Conservation (phyloP, 768 basidiomycete genomes). For the Lentinus tigrinus region DNA sequence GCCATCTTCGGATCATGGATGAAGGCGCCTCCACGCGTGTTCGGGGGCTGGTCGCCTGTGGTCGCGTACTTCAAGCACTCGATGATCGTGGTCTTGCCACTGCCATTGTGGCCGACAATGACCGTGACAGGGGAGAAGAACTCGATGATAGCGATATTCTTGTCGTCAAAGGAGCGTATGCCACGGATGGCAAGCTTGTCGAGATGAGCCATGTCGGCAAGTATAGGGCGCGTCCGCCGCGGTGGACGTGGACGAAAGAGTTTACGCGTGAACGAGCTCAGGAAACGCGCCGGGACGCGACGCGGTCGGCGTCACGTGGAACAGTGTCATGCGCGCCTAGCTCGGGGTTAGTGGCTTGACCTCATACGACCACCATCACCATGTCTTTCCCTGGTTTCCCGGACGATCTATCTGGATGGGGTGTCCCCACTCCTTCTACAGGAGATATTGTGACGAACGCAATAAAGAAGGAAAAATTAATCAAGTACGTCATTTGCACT, state of each 20-base stretch:
- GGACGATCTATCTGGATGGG: slow-evolving; percentile 25
- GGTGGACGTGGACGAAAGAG: background rate
- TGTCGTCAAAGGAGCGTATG: slow-evolving; percentile 96
- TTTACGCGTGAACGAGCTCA: background rate
- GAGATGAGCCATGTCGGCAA: slow-evolving; percentile 65
- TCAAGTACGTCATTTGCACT: slow-evolving; percentile 58
- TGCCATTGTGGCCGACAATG: slow-evolving; percentile 98
- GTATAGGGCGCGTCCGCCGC: background rate
- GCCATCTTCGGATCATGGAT: slow-evolving; percentile 99
- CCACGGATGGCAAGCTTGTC: slow-evolving; percentile 94
- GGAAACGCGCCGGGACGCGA: slow-evolving; percentile 1
- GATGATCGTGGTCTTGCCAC: slow-evolving; percentile 98
- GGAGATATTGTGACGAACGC: slow-evolving; percentile 75
- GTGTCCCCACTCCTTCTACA: slow-evolving; percentile 21
- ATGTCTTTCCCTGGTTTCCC: slow-evolving; percentile 18
- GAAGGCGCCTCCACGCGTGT: slow-evolving; percentile 97
- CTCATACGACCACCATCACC: slow-evolving; percentile 5
- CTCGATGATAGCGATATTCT: slow-evolving; percentile 88
- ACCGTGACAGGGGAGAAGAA: slow-evolving; percentile 98
- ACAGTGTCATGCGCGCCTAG: background rate
- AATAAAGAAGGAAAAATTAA: slow-evolving; percentile 70
- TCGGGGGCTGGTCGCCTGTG: slow-evolving; percentile 96
- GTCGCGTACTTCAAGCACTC: slow-evolving; percentile 99
- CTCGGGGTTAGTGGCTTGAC: background rate
- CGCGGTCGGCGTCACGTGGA: background rate